Conservation (phyloP, 495 filamentous ascomycete genomes). For the Tuber umbilicatum region DNA sequence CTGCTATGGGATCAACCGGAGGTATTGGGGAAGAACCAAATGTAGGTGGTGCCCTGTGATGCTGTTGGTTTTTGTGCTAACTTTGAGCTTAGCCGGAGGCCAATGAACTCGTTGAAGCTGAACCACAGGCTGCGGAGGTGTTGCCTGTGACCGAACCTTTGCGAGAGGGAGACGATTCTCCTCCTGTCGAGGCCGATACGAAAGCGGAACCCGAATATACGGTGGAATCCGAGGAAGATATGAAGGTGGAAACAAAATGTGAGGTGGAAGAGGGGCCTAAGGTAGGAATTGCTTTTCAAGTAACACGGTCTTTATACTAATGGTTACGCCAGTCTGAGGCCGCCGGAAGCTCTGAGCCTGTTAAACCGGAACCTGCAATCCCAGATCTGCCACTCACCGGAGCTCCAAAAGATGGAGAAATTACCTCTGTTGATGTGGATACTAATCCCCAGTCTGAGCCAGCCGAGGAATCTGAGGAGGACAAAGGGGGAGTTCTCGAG, state of each 20-base stretch:
- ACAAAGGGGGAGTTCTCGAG: not conserved
- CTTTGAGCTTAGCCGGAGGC: constrained; percentile 1
- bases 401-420: not conserved
- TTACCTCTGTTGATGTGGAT: not conserved
- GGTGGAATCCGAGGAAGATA: not conserved
- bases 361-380: not conserved
- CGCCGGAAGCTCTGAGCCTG: not conserved
- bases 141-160: not conserved
- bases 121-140: not conserved
- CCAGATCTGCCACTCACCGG: not conserved
- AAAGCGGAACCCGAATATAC: not conserved
- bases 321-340: not conserved
- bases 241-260: not conserved
- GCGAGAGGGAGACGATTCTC: not conserved
- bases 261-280: not conserved
- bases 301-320: not conserved
- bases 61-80: constrained; percentile 7
- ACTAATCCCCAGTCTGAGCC: not conserved
- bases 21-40: constrained; percentile 6
- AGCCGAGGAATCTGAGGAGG: constrained; percentile 2
- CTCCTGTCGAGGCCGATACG: not conserved
- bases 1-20: not conserved
- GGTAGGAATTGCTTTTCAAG: not conserved
- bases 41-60: not conserved
- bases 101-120: constrained; percentile 1